Conservation (phyloP, 352 stramenopile genomes). For the Globisporangium lucens region DNA sequence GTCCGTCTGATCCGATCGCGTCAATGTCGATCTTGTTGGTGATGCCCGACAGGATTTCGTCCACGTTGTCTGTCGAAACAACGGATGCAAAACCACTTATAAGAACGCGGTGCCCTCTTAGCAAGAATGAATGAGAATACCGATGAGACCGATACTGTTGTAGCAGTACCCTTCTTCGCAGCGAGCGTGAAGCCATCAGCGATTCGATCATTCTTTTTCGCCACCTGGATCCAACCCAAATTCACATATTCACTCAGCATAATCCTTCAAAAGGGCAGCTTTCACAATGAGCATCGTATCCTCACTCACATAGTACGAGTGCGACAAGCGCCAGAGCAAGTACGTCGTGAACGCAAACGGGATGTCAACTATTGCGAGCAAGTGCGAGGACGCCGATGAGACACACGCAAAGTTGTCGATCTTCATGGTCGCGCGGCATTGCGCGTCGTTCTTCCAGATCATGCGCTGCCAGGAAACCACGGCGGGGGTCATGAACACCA, state of each 20-base stretch:
- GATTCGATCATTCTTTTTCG: constrained; percentile 37
- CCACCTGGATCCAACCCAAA: constrained; percentile 23
- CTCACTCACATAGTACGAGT: constrained; percentile 54
- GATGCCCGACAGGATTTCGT: constrained; percentile 65
- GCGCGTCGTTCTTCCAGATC: constrained; percentile 41
- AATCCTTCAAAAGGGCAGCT: not conserved
- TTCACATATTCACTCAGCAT: not conserved
- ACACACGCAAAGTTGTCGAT: constrained; percentile 65
- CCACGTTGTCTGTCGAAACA: constrained; percentile 51
- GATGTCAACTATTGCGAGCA: constrained; percentile 38
- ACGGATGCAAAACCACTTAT: not conserved
- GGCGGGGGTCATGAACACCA: constrained; percentile 35
- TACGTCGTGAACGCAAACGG: constrained; percentile 46
- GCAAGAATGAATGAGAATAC: not conserved
- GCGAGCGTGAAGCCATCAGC: constrained; percentile 70
- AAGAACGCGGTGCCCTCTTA: not conserved
- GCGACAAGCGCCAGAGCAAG: constrained; percentile 51
- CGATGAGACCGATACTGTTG: not conserved
- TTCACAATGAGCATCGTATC: not conserved
- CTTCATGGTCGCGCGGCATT: constrained; percentile 36
- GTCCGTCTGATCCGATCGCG: constrained; percentile 65
- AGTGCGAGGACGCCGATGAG: constrained; percentile 31
- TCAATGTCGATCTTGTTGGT: constrained; percentile 75
- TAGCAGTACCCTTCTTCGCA: constrained; percentile 50
- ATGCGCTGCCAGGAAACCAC: constrained; percentile 62